Conservation (phyloP, 441 rosid species). For the Corymbia calophylla region DNA sequence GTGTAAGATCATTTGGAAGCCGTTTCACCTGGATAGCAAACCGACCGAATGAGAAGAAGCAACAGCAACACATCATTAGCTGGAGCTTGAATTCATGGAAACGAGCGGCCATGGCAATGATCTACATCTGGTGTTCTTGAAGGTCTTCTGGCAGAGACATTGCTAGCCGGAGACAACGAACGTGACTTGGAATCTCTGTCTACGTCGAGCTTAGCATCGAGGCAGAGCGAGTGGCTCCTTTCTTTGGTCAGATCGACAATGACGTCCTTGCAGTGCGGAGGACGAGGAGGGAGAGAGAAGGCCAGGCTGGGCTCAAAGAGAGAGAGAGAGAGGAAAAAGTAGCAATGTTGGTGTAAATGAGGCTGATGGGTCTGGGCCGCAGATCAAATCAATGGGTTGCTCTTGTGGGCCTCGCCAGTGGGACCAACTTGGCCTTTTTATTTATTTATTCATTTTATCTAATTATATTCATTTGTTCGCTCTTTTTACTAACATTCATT, state of each 20-base stretch:
- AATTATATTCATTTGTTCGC: neutral
- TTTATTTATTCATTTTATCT: too few species aligned
- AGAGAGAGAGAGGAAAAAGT: too few species aligned
- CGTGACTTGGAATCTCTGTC: too few species aligned
- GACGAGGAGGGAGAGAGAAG: too few species aligned
- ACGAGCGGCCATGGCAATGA: neutral
- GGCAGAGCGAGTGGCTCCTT: too few species aligned
- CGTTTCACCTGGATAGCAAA: neutral
- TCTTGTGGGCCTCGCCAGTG: rapidly evolving
- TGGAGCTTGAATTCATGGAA: neutral
- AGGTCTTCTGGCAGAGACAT: neutral
- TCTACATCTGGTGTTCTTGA: rapidly evolving
- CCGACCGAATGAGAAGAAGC: neutral
- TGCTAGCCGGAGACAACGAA: neutral
- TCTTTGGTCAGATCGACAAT: too few species aligned
- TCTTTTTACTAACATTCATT: neutral
- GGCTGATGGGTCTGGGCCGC: neutral
- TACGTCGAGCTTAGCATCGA: too few species aligned
- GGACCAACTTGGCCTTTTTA: neutral
- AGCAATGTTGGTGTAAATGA: too few species aligned
- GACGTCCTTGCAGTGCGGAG: too few species aligned
- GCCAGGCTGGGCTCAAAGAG: too few species aligned
- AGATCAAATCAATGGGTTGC: neutral
- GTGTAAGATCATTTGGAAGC: neutral
- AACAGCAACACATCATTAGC: neutral